phyloP scores from a whole-genome alignment of 2,329 filamentous ascomycete genomes.

The Didymella pinodella region DNA sequence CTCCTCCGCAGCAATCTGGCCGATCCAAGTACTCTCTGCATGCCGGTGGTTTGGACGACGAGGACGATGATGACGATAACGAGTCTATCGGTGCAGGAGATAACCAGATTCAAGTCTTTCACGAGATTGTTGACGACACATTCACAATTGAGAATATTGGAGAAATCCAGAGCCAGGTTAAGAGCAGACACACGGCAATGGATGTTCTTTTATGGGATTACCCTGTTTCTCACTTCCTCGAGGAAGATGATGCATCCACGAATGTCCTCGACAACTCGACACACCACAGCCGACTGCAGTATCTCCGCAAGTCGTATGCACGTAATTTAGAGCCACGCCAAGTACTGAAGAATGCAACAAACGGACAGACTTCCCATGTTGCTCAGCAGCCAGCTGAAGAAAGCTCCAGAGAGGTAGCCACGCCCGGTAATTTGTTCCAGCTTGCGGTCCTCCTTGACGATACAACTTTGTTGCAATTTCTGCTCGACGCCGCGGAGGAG shows the following conservation, averaged over 20 bases:
- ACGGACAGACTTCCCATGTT: slow-evolving; percentile 9
- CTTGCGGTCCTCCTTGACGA: slow-evolving; percentile 41
- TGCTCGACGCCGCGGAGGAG: slow-evolving; percentile 30
- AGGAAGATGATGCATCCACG: slow-evolving; percentile 9
- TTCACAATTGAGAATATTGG: slow-evolving; percentile 82
- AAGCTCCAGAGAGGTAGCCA: slow-evolving; percentile 4
- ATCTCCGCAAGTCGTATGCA: background rate
- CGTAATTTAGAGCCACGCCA: slow-evolving; percentile 5
- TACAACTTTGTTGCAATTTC: slow-evolving; percentile 25
- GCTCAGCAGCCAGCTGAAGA: slow-evolving; percentile 3
- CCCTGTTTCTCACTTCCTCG: slow-evolving; percentile 22
- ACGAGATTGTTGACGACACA: slow-evolving; percentile 68
- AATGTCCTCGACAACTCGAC: background rate
- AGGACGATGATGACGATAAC: slow-evolving; percentile 41
- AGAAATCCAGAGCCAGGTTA: slow-evolving; percentile 71
- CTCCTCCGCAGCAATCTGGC: slow-evolving; percentile 57
- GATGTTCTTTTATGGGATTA: slow-evolving; percentile 56
- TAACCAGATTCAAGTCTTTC: slow-evolving; percentile 46
- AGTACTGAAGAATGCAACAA: slow-evolving; percentile 19
- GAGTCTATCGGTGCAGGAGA: slow-evolving; percentile 31
- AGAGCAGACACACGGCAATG: slow-evolving; percentile 67
- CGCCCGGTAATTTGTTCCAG: slow-evolving; percentile 38
- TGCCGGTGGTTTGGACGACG: slow-evolving; percentile 33
- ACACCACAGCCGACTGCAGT: background rate
- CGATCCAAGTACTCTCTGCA: slow-evolving; percentile 60